Base-by-base conservation (phyloP, 2,329 filamentous ascomycete species). In the Dothistroma septosporum region DNA sequence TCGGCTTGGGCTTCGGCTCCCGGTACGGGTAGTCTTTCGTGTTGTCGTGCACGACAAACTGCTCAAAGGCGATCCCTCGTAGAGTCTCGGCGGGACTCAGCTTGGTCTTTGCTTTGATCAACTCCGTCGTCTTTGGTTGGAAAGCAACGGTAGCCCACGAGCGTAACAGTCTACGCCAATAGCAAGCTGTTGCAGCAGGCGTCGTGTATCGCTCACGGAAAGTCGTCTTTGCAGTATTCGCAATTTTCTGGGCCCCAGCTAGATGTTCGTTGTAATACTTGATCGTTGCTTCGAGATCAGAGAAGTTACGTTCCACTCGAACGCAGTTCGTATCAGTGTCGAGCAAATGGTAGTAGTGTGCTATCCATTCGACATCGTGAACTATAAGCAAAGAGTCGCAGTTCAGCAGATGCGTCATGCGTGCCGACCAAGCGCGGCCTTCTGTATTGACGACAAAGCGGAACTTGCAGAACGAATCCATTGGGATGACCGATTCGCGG, bases 131-230 rank as follows among this genome's bases (percentile, higher is more conserved):
- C 11, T 61, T 46, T 14, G 69, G 69, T 53, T 53, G 57, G 48
- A 68, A 71, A 22, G 65, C 61, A 1, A 70, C 66, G 5, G 61
- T 53, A 4, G 61, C 61, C 68, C 69, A 73, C 7, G 61, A 60
- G 12, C 59, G 37, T n/a, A 70, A 55, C 49, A 72, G 57, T 55
- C 61, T 61, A 28, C 66, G 60, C 57, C 71, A 73, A 53, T 73
- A 73, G 55, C 71, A 73, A 37, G 70, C 65, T 22, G 69, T 68
- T 0, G 71, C 71, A 24, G 67, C 67, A n/a, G 67, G 66, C 16
- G 66, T 66, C 2, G 66, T 66, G 35, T 68, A 69, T 53, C 68
- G 63, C 53, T 70, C 64, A 4, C 68, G 54, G 55, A 70, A 69
- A 7, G 55, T 63, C 5, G 48, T 41, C 21, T 50, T 61, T 7